Base-by-base conservation (phyloP, 257 asterid species). In the Cruciata laevipes region DNA sequence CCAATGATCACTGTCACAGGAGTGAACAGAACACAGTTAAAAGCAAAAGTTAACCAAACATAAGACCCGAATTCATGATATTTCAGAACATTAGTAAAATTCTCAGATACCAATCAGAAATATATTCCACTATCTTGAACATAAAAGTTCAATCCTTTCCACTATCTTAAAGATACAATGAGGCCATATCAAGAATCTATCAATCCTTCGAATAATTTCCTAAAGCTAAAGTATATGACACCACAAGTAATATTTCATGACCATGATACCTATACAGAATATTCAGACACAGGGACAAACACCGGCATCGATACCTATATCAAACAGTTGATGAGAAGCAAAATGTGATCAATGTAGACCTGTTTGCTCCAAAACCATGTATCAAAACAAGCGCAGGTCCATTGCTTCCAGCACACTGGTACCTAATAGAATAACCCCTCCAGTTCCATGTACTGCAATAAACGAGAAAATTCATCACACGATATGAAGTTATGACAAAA, bases 351-450 rank as follows among this genome's bases (percentile, higher is more conserved):
- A 76, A 77, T 80, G 85, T 83, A 76, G 91, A 92, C 98, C 98
- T 92, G 96, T 93, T 93, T 69, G 98, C 98, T 82, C 98, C 98
- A 75, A 93, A 89, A 81, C 98, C 98, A 71, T 93, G 98, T 78
- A 93, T 65, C 81, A 90, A 73, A 76, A 93, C 84, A 63, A 93
- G 76, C 1, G 97, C 97, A 65, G 97, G 96, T 33, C 97, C 98
- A 61, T 68, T 76, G 77, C 68, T 74, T 67, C 98, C 98, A 67
- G 81, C 73, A 76, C 74, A 81, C 78, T 93, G 91, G 84, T 93
- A 93, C 51, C 97, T 87, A 42, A 88, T 90, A 18, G 91, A 81
- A 76, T 87, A 88, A 53, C 84, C 98, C 70, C 85, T 83, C 98
- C 97, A 93, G 51, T 72, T 86, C 98, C 98, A 93, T 55, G 65